These are phyloP conservation scores for Isatis lusitanica DNA, from an alignment of 441 rosid genomes.

Conservation along the genomic window DNA sequence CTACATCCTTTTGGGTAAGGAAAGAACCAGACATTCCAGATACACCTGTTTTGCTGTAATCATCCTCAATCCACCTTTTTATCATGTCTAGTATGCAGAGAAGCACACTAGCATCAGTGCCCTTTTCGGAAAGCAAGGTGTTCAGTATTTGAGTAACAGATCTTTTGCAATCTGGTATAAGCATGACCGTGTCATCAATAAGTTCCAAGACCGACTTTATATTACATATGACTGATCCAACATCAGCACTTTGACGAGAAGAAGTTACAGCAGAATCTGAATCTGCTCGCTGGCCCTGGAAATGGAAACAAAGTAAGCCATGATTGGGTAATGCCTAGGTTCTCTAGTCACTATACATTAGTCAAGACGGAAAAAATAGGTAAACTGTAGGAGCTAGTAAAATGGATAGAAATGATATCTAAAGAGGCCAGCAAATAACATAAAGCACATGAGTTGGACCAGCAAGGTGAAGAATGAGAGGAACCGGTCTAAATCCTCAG, in stretches of 20 bases:
- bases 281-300: conserved; percentile 86
- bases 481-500: conserved; percentile 7
- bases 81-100: conserved; percentile 88
- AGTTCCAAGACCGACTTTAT: conserved; percentile 87
- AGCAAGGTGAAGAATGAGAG: conserved; percentile 14
- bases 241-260: conserved; percentile 87
- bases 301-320: conserved; percentile 29
- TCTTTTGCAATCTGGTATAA: conserved; percentile 85
- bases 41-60: conserved; percentile 65
- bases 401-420: conserved; percentile 1
- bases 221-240: conserved; percentile 81
- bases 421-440: conserved; percentile 11
- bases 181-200: conserved; percentile 88
- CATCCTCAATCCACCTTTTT: conserved; percentile 96
- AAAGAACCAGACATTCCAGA: conserved; percentile 55
- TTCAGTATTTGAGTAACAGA: conserved; percentile 77
- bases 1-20: conserved; percentile 80
- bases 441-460: conserved; percentile 7
- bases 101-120: conserved; percentile 92
- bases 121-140: conserved; percentile 86
- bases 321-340: conserved; percentile 7
- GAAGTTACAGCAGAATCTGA: conserved; percentile 90
- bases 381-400: conserved; percentile 2
- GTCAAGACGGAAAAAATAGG: neutral
- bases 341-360: conserved; percentile 8